Conservation (phyloP, 2,329 filamentous ascomycete species). For the Pseudopithomyces chartarum region DNA sequence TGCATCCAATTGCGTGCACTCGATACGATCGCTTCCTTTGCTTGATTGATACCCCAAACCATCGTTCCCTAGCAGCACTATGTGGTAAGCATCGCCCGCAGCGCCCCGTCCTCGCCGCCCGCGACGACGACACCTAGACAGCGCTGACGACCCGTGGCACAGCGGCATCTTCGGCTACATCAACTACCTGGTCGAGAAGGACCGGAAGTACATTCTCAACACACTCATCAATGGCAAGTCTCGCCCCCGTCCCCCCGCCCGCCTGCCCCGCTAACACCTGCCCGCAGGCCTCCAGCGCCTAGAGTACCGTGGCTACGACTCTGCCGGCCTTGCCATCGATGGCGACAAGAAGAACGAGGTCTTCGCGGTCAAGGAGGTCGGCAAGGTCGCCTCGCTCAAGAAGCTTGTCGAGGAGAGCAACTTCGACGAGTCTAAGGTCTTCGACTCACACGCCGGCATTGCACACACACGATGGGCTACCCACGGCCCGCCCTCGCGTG, state of each 20-base stretch:
- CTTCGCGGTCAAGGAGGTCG: constrained; percentile 97
- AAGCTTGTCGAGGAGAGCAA: constrained; percentile 84
- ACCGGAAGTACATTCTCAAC: constrained; percentile 93
- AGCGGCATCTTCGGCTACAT: constrained; percentile 98
- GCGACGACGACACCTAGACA: neutral
- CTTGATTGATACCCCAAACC: constrained; percentile 25
- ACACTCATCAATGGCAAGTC: constrained; percentile 90
- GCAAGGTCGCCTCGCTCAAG: constrained; percentile 97
- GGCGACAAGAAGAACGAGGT: constrained; percentile 99
- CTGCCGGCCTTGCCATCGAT: constrained; percentile 92
- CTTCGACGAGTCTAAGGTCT: constrained; percentile 87
- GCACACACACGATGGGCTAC: constrained; percentile 99
- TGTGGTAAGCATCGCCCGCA: constrained; percentile 41
- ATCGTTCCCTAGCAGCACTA: constrained; percentile 38
- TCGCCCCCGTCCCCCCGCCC: neutral
- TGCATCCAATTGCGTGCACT: constrained; percentile 14
- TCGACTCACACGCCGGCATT: constrained; percentile 98
- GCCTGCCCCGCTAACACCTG: constrained; percentile 28
- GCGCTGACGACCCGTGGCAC: constrained; percentile 24
- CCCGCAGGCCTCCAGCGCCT: constrained; percentile 82
- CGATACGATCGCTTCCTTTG: constrained; percentile 34
- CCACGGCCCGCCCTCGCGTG: constrained; percentile 88
- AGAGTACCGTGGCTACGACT: constrained; percentile 99
- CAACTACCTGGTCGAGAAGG: constrained; percentile 99
- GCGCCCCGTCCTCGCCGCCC: constrained; percentile 22